phyloP scores from a whole-genome alignment of 495 filamentous ascomycete genomes.

The Annulohypoxylon maeteangense region DNA sequence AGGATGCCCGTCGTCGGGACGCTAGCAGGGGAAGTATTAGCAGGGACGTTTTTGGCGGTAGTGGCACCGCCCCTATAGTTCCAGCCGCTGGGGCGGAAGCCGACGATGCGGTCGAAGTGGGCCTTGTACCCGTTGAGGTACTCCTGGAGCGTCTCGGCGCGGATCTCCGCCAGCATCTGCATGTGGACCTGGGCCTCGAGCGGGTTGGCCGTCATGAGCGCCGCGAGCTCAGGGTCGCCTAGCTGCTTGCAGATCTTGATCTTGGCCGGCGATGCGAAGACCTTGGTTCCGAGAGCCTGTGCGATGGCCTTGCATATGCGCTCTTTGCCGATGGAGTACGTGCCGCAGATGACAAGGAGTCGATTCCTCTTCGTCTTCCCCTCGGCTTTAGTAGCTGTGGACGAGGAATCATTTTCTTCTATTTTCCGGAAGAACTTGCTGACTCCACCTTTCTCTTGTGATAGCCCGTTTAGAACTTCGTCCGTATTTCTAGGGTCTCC shows the following conservation, averaged over 20 bases:
- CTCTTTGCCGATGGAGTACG: slow-evolving; percentile 98
- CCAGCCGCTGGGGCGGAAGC: slow-evolving; percentile 75
- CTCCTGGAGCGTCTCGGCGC: slow-evolving; percentile 84
- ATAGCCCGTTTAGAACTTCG: slow-evolving; percentile 38
- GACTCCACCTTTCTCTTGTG: slow-evolving; percentile 47
- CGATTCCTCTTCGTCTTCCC: slow-evolving; percentile 52
- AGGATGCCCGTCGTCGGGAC: slow-evolving; percentile 68
- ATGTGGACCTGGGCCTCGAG: slow-evolving; percentile 94
- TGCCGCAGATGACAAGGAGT: slow-evolving; percentile 92
- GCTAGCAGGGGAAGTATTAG: slow-evolving; percentile 50
- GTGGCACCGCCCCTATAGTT: slow-evolving; percentile 5
- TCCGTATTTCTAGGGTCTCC: slow-evolving; percentile 46
- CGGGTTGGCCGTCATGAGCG: slow-evolving; percentile 81
- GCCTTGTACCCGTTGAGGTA: slow-evolving; percentile 82
- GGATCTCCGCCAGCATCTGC: slow-evolving; percentile 92
- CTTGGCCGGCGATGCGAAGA: slow-evolving; percentile 86
- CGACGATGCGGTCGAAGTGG: slow-evolving; percentile 86
- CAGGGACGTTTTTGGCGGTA: slow-evolving; percentile 31
- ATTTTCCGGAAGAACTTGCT: slow-evolving; percentile 57
- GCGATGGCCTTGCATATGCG: slow-evolving; percentile 94
- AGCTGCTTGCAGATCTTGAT: slow-evolving; percentile 84
- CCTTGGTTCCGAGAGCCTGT: slow-evolving; percentile 84
- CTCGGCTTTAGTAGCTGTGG: slow-evolving; percentile 20
- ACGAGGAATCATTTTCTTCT: slow-evolving; percentile 12
- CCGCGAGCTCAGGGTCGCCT: slow-evolving; percentile 82